A percentile compares a stretch with the other conserved stretches of the same genome.
phyloP scores from a whole-genome alignment of 495 filamentous ascomycete species.

The Aspergillus kassunensis region DNA sequence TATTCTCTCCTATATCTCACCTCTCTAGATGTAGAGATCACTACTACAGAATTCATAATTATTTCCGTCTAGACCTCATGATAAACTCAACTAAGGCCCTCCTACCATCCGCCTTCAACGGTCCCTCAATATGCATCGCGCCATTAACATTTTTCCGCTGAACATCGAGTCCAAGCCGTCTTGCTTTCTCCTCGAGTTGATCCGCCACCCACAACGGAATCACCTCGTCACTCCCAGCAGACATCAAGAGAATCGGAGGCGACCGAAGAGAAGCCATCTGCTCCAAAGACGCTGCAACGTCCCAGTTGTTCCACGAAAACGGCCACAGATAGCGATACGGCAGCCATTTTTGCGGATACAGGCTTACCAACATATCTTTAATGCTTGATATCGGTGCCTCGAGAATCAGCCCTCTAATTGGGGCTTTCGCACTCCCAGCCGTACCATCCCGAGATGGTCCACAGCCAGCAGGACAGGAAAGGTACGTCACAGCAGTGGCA shows the following conservation, averaged over 20 bases:
- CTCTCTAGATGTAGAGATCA: too few species aligned
- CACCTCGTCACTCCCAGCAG: conserved; percentile 64
- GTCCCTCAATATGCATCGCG: conserved; percentile 52
- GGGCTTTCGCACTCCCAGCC: not conserved
- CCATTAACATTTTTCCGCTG: conserved; percentile 34
- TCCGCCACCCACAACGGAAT: conserved; percentile 56
- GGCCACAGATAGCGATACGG: conserved; percentile 63
- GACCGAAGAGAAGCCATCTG: conserved; percentile 22
- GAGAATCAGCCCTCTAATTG: conserved; percentile 54
- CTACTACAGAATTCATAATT: too few species aligned
- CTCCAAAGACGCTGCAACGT: conserved; percentile 33
- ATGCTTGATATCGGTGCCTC: conserved; percentile 76
- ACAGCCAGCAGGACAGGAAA: conserved; percentile 54
- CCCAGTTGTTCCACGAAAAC: conserved; percentile 55
- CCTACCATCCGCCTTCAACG: conserved; percentile 38
- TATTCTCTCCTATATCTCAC: too few species aligned
- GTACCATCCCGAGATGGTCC: conserved; percentile 27
- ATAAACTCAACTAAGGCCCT: conserved; percentile 34
- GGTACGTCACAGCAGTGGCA: too few species aligned
- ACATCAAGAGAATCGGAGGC: conserved; percentile 52
- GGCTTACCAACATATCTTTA: conserved; percentile 63
- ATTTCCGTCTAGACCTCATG: too few species aligned
- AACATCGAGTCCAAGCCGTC: conserved; percentile 27
- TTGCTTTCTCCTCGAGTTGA: conserved; percentile 39
- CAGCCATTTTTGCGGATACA: conserved; percentile 82